phyloP scores from a whole-genome alignment of 345 rosid genomes.

The Tarenaya hassleriana region DNA sequence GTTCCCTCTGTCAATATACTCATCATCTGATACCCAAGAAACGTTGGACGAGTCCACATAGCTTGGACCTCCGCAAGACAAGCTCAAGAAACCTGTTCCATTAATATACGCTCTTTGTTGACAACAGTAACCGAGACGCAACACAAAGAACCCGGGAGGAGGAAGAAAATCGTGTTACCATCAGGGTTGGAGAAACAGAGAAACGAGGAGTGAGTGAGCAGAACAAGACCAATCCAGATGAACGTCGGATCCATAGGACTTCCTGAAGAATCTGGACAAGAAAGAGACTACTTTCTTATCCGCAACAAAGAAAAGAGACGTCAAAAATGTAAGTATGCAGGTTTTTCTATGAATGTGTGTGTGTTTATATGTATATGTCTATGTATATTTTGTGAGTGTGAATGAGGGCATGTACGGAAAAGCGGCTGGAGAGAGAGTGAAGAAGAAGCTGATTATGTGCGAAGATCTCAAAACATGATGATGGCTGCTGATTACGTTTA shows the following conservation, averaged over 20 bases:
- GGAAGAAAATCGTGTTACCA: slow-evolving; percentile 39
- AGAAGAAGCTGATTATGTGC: neutral
- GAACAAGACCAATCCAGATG: slow-evolving; percentile 37
- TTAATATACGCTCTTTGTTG: slow-evolving; percentile 2
- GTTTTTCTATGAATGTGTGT: slow-evolving; percentile 1
- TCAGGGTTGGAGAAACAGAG: slow-evolving; percentile 48
- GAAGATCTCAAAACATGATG: slow-evolving; percentile 15
- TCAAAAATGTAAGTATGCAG: neutral
- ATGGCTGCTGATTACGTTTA: slow-evolving; percentile 19
- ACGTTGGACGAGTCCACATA: slow-evolving; percentile 48
- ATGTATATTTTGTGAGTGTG: too few species aligned
- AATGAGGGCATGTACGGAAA: too few species aligned
- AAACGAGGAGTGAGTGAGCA: slow-evolving; percentile 33
- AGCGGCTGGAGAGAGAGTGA: too few species aligned
- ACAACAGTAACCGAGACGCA: neutral
- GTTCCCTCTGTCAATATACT: slow-evolving; percentile 55
- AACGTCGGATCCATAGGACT: slow-evolving; percentile 36
- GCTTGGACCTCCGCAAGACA: slow-evolving; percentile 63
- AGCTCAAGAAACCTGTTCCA: slow-evolving; percentile 75
- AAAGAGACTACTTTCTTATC: neutral
- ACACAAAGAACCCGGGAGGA: neutral
- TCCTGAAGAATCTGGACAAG: slow-evolving; percentile 3
- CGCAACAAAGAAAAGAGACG: too few species aligned
- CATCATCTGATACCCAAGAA: slow-evolving; percentile 56
- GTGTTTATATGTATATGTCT: neutral